phyloP scores from a whole-genome alignment of 148 eudicot genomes.

The Camellia granthamiana region DNA sequence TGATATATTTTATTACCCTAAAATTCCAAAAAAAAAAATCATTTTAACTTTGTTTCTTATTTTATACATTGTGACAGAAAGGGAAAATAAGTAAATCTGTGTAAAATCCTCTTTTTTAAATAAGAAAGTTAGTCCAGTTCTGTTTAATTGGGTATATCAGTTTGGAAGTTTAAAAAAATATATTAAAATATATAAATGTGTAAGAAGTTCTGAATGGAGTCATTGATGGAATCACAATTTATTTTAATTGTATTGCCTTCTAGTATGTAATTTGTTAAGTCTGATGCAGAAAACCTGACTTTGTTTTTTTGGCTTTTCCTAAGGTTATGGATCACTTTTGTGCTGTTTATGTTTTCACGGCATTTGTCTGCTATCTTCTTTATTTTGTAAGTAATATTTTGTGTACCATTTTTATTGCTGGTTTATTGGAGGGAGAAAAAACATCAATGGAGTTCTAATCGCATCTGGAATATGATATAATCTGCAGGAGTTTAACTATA shows the following conservation, averaged over 20 bases:
- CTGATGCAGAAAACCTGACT: slow-evolving; percentile 17
- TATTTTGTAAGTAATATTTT: slow-evolving; percentile 57
- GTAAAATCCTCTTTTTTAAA: no score
- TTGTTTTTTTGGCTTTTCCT: slow-evolving; percentile 21
- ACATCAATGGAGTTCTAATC: slow-evolving; percentile 8
- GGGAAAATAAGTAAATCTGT: no score
- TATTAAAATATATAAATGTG: no score
- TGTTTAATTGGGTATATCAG: no score
- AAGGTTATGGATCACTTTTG: slow-evolving; percentile 93
- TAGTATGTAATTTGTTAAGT: not conserved
- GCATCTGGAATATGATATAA: slow-evolving; percentile 12
- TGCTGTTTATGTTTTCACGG: slow-evolving; percentile 74
- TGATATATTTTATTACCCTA: no score
- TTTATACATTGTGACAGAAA: no score
- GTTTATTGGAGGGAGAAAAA: not conserved
- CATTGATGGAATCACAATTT: not conserved
- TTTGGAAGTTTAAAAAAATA: no score
- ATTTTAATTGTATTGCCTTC: not conserved
- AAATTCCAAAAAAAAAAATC: no score
- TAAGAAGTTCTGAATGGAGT: not conserved
- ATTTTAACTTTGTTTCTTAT: no score
- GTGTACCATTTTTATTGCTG: slow-evolving; percentile 5
- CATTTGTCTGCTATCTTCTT: slow-evolving; percentile 82
- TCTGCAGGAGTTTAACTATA: slow-evolving; percentile 71
- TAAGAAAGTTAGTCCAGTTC: no score